A percentile compares a stretch with the other conserved stretches of the same genome.
Conservation (phyloP, 257 asterid genomes). For the Henckelia pumila region DNA sequence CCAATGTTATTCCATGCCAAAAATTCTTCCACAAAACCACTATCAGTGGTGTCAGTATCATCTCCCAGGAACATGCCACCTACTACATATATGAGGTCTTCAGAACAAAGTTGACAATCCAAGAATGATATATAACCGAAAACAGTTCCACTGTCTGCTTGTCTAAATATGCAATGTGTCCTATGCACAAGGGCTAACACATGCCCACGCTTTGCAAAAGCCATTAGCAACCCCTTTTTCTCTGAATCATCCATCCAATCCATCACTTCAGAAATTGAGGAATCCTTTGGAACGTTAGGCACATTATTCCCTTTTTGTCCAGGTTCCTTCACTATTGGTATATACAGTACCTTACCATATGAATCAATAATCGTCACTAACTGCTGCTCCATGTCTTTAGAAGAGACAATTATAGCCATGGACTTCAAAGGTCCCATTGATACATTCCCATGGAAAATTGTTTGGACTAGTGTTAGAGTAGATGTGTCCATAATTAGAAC, state of each 20-base stretch:
- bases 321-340: slow-evolving; percentile 60
- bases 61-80: slow-evolving; percentile 73
- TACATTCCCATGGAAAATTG: slow-evolving; percentile 74
- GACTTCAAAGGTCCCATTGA: slow-evolving; percentile 78
- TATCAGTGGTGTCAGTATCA: slow-evolving; percentile 33
- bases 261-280: slow-evolving; percentile 38
- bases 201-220: slow-evolving; percentile 51
- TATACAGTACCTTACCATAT: slow-evolving; percentile 60
- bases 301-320: slow-evolving; percentile 40
- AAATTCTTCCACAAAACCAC: slow-evolving; percentile 49
- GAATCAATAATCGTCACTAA: slow-evolving; percentile 70
- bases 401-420: slow-evolving; percentile 47
- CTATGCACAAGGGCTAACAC: slow-evolving; percentile 64
- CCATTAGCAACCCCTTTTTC: slow-evolving; percentile 48
- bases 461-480: slow-evolving; percentile 76
- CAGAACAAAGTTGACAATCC: slow-evolving; percentile 55
- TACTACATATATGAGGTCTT: slow-evolving; percentile 39
- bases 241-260: slow-evolving; percentile 51
- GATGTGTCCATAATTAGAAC: slow-evolving; percentile 68
- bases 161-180: slow-evolving; percentile 72
- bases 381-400: slow-evolving; percentile 56
- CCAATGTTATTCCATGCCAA: slow-evolving; percentile 79
- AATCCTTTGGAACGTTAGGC: slow-evolving; percentile 35
- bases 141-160: slow-evolving; percentile 47
- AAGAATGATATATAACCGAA: slow-evolving; percentile 63